phyloP scores from a whole-genome alignment of 306 rosid species.

The Dalbergia cultrata region DNA sequence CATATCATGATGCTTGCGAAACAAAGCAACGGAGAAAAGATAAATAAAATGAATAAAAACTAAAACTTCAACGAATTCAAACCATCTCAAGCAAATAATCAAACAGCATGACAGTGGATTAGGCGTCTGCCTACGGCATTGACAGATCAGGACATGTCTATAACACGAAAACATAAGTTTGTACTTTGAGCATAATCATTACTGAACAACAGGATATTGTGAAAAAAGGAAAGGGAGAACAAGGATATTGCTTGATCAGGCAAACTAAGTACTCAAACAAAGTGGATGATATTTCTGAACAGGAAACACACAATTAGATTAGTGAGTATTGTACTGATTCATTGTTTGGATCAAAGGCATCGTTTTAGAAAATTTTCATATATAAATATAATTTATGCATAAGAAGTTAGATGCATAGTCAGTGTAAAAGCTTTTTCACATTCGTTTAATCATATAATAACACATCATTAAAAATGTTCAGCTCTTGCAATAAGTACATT shows the following conservation, averaged over 20 bases:
- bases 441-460: no score
- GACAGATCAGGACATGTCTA: slow-evolving; percentile 23
- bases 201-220: not conserved
- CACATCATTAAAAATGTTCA: not conserved
- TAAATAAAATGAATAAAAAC: no score
- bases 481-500: not conserved
- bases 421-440: no score
- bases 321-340: no score
- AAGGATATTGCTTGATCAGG: not conserved
- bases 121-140: not conserved
- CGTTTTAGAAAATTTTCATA: not conserved
- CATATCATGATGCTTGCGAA: slow-evolving; percentile 16
- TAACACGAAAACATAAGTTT: slow-evolving; percentile 14
- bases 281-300: slow-evolving; percentile 4
- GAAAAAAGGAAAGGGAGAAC: not conserved
- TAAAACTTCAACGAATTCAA: not conserved
- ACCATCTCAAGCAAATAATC: slow-evolving; percentile 26
- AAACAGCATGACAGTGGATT: slow-evolving; percentile 1
- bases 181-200: not conserved
- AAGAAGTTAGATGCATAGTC: no score
- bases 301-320: not conserved
- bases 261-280: slow-evolving; percentile 11
- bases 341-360: not conserved
- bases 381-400: no score
- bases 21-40: slow-evolving; percentile 21